Evolutionary conservation across 441 rosid genomes (phyloP), one percentile per base, ranked within the genome.

Genomic region (Arabidopsis hybrid): DNA sequence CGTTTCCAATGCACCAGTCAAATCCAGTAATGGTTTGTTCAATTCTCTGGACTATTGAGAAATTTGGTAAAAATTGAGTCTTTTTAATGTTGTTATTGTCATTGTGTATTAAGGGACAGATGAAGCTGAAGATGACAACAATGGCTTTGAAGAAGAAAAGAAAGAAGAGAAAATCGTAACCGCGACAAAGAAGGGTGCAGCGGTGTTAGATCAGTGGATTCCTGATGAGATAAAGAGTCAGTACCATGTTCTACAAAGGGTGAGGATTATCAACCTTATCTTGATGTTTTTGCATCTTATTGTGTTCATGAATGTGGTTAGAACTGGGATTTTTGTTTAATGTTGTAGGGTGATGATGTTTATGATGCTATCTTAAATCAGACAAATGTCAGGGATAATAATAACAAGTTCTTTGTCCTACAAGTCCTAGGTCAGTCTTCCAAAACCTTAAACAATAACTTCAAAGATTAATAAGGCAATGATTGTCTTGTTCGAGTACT

Each of bases 321-420:
- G 45, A 16, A 39, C 14, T 21, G 71, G 13, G 63, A 14, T 43
- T 9, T 71, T 57, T 52, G 38, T 58, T 43, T 34, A 11, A 12
- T 57, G 42, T 55, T 85, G 79, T 86, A 88, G 97, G 92, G 84
- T 60, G 83, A 82, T 75, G 90, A 86, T 65, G 72, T 89, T 50
- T 92, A 86, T 74, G 95, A 90, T 82, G 93, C 92, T 16, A 87
- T 85, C 84, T 77, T 90, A 76, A 92, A 90, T 75, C 96, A 92
- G 82, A 90, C 96, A 52, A 86, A 90, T 80, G 82, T 87, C 51
- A 86, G 83, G 71, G 79, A 73, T 61, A 90, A 87, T 78, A 92
- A 88, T 64, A 88, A 92, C 85, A 90, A 90, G 81, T 88, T 92
- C 84, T 88, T 80, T 71, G 86, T 82, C 65, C 83, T 90, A 36